A percentile compares a stretch with the other conserved stretches of the same genome.
phyloP scores from a whole-genome alignment of 345 rosid species.

The Psidium friedrichsthalianum region DNA sequence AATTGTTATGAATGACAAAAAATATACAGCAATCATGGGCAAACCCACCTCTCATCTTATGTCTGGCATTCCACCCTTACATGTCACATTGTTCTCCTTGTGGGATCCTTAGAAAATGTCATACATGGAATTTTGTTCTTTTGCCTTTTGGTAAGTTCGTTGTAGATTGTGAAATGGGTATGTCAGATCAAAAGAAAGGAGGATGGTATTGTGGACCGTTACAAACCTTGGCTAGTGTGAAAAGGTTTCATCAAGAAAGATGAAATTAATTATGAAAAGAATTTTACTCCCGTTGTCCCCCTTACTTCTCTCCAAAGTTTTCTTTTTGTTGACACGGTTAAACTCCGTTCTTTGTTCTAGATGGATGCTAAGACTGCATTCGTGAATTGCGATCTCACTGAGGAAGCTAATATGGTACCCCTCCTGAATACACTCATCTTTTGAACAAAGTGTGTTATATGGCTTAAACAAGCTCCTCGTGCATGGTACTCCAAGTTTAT shows the following conservation, averaged over 20 bases:
- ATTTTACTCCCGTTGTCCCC: rapidly evolving
- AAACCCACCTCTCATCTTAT: no score
- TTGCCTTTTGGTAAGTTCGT: background rate
- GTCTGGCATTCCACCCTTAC: no score
- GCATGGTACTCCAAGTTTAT: background rate
- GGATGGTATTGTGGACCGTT: background rate
- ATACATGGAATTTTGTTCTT: background rate
- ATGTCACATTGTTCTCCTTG: no score
- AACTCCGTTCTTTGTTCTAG: background rate
- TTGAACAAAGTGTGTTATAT: background rate
- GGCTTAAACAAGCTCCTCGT: background rate
- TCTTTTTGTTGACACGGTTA: rapidly evolving
- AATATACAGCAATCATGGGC: no score
- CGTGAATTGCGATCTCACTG: background rate
- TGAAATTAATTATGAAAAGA: background rate
- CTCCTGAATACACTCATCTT: background rate
- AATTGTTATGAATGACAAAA: no score
- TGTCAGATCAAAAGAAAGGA: background rate
- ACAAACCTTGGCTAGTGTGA: background rate
- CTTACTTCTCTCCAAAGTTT: background rate
- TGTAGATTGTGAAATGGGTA: background rate
- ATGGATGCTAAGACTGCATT: background rate
- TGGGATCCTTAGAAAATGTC: background rate
- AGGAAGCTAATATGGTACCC: background rate
- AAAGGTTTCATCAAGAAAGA: background rate